phyloP scores from a whole-genome alignment of 1,284 basidiomycete genomes.

The Ustilago sp. region DNA sequence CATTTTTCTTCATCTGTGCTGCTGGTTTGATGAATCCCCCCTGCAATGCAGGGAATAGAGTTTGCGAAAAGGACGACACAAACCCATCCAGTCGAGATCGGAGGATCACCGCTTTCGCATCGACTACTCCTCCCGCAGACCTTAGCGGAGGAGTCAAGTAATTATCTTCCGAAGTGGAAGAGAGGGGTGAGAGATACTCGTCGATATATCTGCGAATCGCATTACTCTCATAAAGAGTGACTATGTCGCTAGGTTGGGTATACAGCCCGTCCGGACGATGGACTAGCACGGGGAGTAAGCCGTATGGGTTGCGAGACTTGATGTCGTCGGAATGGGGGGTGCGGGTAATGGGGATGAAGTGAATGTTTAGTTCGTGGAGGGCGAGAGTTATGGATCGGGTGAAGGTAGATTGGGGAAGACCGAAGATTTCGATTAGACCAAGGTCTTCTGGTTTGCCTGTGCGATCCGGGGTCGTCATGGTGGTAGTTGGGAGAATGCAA shows the following conservation, averaged over 20 bases:
- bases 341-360: conserved; percentile 25
- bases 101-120: conserved; percentile 4
- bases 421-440: conserved; percentile 46
- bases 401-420: conserved; percentile 27
- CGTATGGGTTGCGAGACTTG: conserved; percentile 35
- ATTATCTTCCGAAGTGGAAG: neutral
- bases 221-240: conserved; percentile 36
- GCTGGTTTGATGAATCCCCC: conserved; percentile 41
- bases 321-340: conserved; percentile 34
- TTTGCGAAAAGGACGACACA: conserved; percentile 29
- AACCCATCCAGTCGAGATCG: conserved; percentile 25
- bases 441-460: conserved; percentile 35
- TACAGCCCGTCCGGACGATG: conserved; percentile 46
- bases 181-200: conserved; percentile 28
- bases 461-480: conserved; percentile 43
- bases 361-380: conserved; percentile 38
- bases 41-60: conserved; percentile 40
- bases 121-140: neutral
- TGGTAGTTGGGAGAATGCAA: neutral
- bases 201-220: conserved; percentile 49
- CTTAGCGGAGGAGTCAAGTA: conserved; percentile 30
- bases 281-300: conserved; percentile 36
- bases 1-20: conserved; percentile 33
- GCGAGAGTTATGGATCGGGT: conserved; percentile 37
- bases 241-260: conserved; percentile 20